phyloP scores from a whole-genome alignment of 164 flowering plant species.

The Amborella trichopoda region DNA sequence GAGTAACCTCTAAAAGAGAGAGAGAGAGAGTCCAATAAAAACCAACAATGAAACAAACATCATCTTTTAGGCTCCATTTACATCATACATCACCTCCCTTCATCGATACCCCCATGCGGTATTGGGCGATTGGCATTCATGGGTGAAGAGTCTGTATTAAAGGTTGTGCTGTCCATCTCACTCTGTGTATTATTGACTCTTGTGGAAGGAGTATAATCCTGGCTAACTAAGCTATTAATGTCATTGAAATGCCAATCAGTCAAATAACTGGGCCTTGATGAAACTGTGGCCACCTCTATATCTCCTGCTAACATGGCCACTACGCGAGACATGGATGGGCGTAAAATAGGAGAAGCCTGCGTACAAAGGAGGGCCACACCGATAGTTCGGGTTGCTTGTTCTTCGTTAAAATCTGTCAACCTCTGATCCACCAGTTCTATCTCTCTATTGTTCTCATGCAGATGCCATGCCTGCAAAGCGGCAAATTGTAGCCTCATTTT shows the following conservation, averaged over 20 bases:
- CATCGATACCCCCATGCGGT: too few relatives aligned
- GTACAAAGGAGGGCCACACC: constrained; percentile 5
- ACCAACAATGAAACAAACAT: too few relatives aligned
- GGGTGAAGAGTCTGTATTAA: too few relatives aligned
- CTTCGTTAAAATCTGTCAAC: constrained; percentile 1
- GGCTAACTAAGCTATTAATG: neutral
- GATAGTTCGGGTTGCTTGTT: constrained; percentile 5
- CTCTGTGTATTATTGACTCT: neutral
- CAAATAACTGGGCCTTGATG: constrained; percentile 5
- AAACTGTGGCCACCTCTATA: neutral
- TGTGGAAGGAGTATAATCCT: neutral
- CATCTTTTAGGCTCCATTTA: too few relatives aligned
- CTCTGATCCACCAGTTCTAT: constrained; percentile 11
- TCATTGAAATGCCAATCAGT: constrained; percentile 6
- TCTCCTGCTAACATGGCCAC: constrained; percentile 6
- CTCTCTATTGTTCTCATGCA: constrained; percentile 7
- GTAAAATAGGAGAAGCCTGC: constrained; percentile 5
- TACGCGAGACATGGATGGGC: constrained; percentile 7
- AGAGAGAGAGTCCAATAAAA: too few relatives aligned
- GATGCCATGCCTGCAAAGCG: constrained; percentile 10
- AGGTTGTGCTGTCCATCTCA: neutral
- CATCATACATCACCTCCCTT: too few relatives aligned
- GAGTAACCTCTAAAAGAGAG: too few relatives aligned
- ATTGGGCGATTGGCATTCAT: too few relatives aligned
- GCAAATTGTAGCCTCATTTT: too few relatives aligned